Conservation (phyloP, 306 rosid genomes). For the Alnus glutinosa region DNA sequence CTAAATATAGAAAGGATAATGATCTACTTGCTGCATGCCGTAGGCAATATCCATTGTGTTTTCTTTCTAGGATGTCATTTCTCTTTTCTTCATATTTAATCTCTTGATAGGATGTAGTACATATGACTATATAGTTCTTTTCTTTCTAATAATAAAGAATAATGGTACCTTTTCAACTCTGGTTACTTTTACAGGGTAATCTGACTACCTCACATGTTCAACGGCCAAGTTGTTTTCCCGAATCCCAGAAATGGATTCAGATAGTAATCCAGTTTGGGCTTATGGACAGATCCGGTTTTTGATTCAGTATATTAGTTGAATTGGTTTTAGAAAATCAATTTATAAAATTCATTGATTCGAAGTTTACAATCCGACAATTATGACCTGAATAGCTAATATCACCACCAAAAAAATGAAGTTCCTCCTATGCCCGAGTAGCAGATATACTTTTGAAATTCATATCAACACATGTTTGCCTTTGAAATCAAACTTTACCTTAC, state of each 20-base stretch:
- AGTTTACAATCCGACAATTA: neutral
- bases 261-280: neutral
- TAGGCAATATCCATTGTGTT: neutral
- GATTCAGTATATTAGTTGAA: neutral
- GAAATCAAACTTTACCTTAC: neutral
- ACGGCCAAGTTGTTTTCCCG: neutral
- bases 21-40: neutral
- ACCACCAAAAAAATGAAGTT: neutral
- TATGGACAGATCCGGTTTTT: neutral
- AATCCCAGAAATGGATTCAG: neutral
- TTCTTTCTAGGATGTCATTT: neutral
- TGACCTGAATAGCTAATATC: neutral
- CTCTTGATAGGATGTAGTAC: neutral
- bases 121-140: neutral
- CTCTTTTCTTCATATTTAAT: neutral
- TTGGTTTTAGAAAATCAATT: neutral
- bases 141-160: neutral
- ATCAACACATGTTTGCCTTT: neutral
- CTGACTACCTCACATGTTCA: neutral
- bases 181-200: neutral
- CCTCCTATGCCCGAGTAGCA: neutral
- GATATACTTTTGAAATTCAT: neutral
- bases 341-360: neutral
- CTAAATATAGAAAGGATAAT: neutral
- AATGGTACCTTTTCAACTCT: neutral